Percentiles rank a stretch among this genome's conserved stretches.
Conservation (phyloP, 257 asterid species). For the Galeopsis tetrahit region DNA sequence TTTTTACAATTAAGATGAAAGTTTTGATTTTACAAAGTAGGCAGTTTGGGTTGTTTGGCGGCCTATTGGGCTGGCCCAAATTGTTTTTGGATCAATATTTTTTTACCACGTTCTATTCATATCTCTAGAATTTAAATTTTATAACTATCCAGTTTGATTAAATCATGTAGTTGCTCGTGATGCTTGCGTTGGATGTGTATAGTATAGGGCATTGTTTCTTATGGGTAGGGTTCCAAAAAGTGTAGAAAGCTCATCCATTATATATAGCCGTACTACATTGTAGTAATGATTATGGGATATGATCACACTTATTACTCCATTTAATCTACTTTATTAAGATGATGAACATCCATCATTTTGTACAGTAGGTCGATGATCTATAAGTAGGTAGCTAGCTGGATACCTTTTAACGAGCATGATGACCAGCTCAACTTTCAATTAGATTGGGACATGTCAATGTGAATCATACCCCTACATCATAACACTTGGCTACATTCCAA, state of each 20-base stretch:
- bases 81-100: not conserved
- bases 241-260: not conserved
- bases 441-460: constrained; percentile 17
- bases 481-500: too few species aligned
- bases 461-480: too few species aligned
- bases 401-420: constrained; percentile 8
- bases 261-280: not conserved
- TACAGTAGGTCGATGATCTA: not conserved
- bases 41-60: not conserved
- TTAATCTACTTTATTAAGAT: not conserved
- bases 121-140: not conserved
- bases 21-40: not conserved
- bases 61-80: not conserved
- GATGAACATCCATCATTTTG: not conserved
- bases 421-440: not conserved
- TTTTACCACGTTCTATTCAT: not conserved
- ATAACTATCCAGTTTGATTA: not conserved
- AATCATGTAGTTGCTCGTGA: too few species aligned
- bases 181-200: too few species aligned
- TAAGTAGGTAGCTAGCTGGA: not conserved
- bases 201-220: too few species aligned
- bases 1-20: too few species aligned
- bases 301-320: not conserved
- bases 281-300: not conserved
- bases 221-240: not conserved